These are phyloP conservation scores for Ceratocystis ficicola DNA, from an alignment of 2,329 filamentous ascomycete species.

Conservation along the genomic window DNA sequence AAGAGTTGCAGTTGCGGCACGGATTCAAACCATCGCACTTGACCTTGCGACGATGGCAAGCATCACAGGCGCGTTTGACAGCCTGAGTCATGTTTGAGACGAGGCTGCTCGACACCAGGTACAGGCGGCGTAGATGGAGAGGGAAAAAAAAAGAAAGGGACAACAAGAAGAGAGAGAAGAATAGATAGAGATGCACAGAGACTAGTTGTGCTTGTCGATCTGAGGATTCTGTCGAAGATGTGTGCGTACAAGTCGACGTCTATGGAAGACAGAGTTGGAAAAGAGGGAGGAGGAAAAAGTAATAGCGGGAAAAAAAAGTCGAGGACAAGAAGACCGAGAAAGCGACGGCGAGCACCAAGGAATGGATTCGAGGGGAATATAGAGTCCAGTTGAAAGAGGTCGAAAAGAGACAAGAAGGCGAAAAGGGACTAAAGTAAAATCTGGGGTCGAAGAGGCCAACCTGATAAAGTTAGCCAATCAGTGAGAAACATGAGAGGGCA, in stretches of 20 bases:
- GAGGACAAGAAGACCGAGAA: conserved; percentile 3
- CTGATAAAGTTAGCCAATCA: background rate
- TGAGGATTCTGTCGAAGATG: background rate
- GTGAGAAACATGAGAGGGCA: background rate
- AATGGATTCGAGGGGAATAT: conserved; percentile 14
- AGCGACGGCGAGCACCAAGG: background rate
- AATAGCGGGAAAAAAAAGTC: background rate
- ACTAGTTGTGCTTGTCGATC: background rate
- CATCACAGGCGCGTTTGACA: conserved; percentile 55
- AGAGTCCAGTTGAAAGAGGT: background rate
- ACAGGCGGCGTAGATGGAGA: background rate
- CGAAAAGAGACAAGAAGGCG: conserved; percentile 10
- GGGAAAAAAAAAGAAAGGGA: background rate
- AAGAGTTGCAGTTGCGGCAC: conserved; percentile 57
- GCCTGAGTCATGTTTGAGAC: conserved; percentile 37
- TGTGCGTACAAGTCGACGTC: background rate
- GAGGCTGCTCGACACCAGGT: conserved; percentile 13
- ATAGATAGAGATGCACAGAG: background rate
- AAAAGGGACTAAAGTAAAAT: conserved; percentile 20
- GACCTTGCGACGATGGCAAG: conserved; percentile 62
- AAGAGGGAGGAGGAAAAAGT: background rate
- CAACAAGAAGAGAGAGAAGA: background rate
- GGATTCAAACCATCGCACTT: conserved; percentile 61
- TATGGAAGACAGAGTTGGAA: background rate
- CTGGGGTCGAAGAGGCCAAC: conserved; percentile 15